These are phyloP conservation scores for Pleodorina starrii DNA, from an alignment of 139 green algal species.

Conservation along the genomic window DNA sequence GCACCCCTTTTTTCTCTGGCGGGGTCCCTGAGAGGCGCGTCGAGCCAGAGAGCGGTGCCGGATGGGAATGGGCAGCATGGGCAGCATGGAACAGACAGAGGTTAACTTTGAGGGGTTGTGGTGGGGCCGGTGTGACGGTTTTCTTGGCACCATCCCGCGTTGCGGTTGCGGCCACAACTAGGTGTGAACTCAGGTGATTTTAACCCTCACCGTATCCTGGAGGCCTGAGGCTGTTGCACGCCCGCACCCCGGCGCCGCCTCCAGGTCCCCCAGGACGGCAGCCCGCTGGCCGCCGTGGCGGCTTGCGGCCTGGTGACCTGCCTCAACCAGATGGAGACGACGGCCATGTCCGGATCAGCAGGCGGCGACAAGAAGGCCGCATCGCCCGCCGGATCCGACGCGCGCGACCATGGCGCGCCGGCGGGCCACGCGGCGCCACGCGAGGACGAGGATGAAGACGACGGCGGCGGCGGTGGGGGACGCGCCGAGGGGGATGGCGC, in stretches of 20 bases:
- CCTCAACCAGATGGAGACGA: slow-evolving; percentile 27
- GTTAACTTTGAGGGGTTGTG: too few species aligned
- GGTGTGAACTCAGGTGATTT: too few species aligned
- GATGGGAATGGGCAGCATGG: not conserved
- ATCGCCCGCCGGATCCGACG: not conserved
- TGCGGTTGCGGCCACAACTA: too few species aligned
- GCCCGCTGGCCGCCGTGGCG: not conserved
- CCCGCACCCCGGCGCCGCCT: not conserved
- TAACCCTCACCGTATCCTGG: not conserved
- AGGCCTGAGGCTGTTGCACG: not conserved
- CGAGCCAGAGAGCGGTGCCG: not conserved
- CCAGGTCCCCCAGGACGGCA: slow-evolving; percentile 3
- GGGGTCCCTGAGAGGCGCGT: not conserved
- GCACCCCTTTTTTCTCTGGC: too few species aligned
- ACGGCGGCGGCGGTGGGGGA: too few species aligned
- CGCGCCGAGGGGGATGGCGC: too few species aligned
- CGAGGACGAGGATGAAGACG: not conserved
- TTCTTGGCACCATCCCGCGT: too few species aligned
- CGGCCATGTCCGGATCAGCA: not conserved
- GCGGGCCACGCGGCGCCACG: too few species aligned
- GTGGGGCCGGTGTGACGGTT: too few species aligned
- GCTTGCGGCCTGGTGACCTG: not conserved
- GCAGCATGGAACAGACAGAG: not conserved
- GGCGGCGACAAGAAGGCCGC: too few species aligned
- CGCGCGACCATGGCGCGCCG: not conserved